Conservation (phyloP, 2,329 filamentous ascomycete genomes). For the Coccinonectria pachysandricola region DNA sequence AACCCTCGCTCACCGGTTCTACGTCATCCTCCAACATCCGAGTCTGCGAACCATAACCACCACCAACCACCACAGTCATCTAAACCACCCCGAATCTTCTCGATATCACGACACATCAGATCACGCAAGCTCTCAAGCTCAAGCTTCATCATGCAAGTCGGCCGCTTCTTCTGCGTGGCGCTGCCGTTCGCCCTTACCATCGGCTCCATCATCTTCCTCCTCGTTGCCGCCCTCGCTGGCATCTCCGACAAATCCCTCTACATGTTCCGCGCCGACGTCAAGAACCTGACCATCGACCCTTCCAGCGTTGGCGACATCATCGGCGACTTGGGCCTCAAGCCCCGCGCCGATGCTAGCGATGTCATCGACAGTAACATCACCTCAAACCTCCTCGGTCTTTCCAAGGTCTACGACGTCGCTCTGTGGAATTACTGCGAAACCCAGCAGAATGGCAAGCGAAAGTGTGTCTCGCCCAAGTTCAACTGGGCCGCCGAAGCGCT, state of each 20-base stretch:
- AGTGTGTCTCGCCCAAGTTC: constrained; percentile 62
- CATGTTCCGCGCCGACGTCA: constrained; percentile 51
- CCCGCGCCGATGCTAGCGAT: constrained; percentile 14
- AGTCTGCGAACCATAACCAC: no score
- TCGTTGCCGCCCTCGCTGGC: constrained; percentile 46
- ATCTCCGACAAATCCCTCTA: constrained; percentile 46
- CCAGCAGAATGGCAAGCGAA: constrained; percentile 38
- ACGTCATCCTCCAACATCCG: no score
- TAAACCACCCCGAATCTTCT: constrained; percentile 1
- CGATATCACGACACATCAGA: constrained; percentile 1
- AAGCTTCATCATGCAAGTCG: constrained; percentile 50
- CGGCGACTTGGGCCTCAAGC: constrained; percentile 12
- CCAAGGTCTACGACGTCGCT: constrained; percentile 68
- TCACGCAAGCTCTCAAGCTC: no score
- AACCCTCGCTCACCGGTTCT: no score
- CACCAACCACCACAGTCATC: constrained; percentile 1
- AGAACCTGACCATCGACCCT: constrained; percentile 38
- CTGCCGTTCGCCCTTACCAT: constrained; percentile 76
- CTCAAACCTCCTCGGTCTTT: constrained; percentile 49
- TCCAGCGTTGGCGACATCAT: constrained; percentile 26
- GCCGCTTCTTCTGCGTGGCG: constrained; percentile 77
- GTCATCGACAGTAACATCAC: constrained; percentile 42
- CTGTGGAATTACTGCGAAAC: constrained; percentile 82
- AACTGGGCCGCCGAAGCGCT: constrained; percentile 70
- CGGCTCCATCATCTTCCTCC: constrained; percentile 60